These are phyloP conservation scores for Wickerhamiella australiensis DNA, from an alignment of 805 yeast genomes.

Conservation along the genomic window DNA sequence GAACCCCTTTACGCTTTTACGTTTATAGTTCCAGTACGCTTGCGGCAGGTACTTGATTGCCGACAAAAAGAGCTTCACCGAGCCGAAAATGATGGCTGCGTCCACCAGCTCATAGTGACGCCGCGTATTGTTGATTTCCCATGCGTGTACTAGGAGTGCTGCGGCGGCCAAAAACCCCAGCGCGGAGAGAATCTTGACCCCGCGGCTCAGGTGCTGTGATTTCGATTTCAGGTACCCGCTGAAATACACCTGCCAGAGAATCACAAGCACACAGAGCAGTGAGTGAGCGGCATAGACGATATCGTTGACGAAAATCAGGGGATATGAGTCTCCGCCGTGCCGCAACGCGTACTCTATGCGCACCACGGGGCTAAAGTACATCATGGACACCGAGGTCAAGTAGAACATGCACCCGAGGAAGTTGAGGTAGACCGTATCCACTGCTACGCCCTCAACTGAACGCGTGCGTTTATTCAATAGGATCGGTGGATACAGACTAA, in stretches of 20 bases:
- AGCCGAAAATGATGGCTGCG: constrained; percentile 34
- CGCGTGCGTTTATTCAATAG: constrained; percentile 24
- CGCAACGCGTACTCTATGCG: constrained; percentile 29
- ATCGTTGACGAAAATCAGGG: constrained; percentile 35
- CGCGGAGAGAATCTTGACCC: constrained; percentile 20
- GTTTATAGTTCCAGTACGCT: constrained; percentile 31
- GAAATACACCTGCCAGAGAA: constrained; percentile 30
- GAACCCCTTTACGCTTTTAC: constrained; percentile 38
- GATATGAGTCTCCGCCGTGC: constrained; percentile 25
- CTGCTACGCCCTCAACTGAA: constrained; percentile 30
- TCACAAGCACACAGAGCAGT: constrained; percentile 27
- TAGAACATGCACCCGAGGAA: constrained; percentile 29
- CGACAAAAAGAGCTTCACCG: constrained; percentile 36
- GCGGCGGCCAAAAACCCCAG: constrained; percentile 19
- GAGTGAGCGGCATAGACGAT: constrained; percentile 38
- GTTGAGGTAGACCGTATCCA: constrained; percentile 29
- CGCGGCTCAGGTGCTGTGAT: constrained; percentile 23
- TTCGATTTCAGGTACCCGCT: constrained; percentile 30
- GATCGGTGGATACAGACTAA: constrained; percentile 31
- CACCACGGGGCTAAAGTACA: constrained; percentile 27
- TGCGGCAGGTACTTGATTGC: constrained; percentile 40
- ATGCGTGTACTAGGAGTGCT: constrained; percentile 24
- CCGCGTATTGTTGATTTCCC: constrained; percentile 21
- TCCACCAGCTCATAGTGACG: constrained; percentile 27
- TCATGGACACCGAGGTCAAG: constrained; percentile 25